Evolutionary conservation across 1,284 basidiomycete genomes (phyloP), one percentile per base, ranked within the genome.

Genomic region (Coriolopsis trogii): DNA sequence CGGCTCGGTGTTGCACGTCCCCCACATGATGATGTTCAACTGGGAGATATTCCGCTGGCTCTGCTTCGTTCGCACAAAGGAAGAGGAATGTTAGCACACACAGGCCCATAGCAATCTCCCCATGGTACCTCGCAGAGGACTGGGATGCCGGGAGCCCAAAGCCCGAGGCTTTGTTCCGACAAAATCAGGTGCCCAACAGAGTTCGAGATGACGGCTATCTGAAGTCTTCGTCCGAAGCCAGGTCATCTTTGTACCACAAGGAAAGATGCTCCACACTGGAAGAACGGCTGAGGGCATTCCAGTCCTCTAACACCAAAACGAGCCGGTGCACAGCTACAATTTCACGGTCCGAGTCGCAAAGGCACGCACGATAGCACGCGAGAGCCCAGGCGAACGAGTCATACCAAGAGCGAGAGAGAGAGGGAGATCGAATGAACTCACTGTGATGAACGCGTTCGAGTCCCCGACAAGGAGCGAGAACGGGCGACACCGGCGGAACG

Each of bases 21-120:
- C 88, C 84, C 85, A 90, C 7, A 93, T 62, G 29, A 92, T 73
- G 3, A 73, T 66, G 63, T 91, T 93, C 58, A 91, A 73, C 30
- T 74, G 67, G 1, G 82, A 79, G 41, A 85, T 68, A 67, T 92
- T 84, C 1, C 68, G 66, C 62, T 90, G 82, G 15, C 81, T 78
- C 86, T 90, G 68, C 64, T 68, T 61, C 34, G 41, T 51, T 44
- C 36, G 45, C 3, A 48, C 34, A 23, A n/a, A n/a, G n/a, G n/a
- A n/a, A 10, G 31, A 41, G 28, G 29, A 37, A 60, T 21, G 46
- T 54, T 21, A 56, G 59, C 39, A 45, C 26, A 16, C 46, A 37
- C 15, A 31, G 34, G 25, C 20, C n/a, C 20, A 7, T 13, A 25
- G 20, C 13, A 15, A 29, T 10, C 25, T 29, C 33, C 39, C 39